A percentile compares a stretch with the other conserved stretches of the same genome.
Evolutionary conservation across 208 protist genomes (phyloP).

Genomic region (Blechomonas ayalai): DNA sequence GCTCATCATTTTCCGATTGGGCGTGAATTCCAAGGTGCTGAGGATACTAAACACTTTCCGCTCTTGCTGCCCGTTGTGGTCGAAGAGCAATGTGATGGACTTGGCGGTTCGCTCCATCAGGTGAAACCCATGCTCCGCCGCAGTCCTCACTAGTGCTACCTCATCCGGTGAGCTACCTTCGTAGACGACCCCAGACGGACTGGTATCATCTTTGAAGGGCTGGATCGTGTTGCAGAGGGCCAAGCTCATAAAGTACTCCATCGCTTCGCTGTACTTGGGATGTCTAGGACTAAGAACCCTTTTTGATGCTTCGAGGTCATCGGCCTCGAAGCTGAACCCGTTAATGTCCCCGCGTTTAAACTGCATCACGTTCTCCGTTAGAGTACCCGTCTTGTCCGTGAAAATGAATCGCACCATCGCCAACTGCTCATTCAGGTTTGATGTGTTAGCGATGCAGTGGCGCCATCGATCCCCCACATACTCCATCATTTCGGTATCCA

Average conservation of each 20-base stretch:
- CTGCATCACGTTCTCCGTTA: constrained; percentile 91
- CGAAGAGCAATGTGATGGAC: constrained; percentile 28
- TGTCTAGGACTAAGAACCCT: constrained; percentile 19
- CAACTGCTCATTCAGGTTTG: constrained; percentile 90
- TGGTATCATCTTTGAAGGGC: constrained; percentile 45
- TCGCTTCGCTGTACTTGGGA: constrained; percentile 15
- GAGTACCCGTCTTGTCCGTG: constrained; percentile 89
- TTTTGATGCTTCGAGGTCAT: constrained; percentile 21
- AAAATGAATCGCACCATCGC: constrained; percentile 88
- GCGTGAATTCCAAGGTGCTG: constrained; percentile 84
- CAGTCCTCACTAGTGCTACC: constrained; percentile 87
- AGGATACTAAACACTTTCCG: constrained; percentile 68
- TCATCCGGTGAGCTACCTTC: constrained; percentile 91
- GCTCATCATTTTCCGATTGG: constrained; percentile 91
- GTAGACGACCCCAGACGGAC: constrained; percentile 54
- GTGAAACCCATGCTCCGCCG: constrained; percentile 51
- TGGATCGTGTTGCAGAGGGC: constrained; percentile 86
- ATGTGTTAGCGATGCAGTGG: constrained; percentile 79
- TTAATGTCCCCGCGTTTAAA: constrained; percentile 70
- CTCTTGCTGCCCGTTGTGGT: constrained; percentile 6
- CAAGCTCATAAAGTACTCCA: constrained; percentile 74
- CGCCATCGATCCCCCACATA: constrained; percentile 52
- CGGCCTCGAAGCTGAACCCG: constrained; percentile 40
- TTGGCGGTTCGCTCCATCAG: constrained; percentile 57
- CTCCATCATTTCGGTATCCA: constrained; percentile 82